A percentile compares a stretch with the other conserved stretches of the same genome.
phyloP scores from a whole-genome alignment of 306 rosid species.

The Albizia julibrissin region DNA sequence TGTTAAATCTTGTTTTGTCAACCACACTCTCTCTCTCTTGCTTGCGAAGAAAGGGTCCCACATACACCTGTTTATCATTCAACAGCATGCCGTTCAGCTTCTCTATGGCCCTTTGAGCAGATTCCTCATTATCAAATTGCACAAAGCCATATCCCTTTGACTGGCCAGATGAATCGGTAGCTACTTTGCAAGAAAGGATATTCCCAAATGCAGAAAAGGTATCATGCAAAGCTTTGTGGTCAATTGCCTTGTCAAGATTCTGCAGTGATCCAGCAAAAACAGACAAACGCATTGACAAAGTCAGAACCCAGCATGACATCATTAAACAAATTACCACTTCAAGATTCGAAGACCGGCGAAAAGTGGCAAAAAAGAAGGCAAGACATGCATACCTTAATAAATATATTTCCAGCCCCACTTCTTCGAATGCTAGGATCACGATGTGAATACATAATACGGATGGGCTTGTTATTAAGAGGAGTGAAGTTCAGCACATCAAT shows the following conservation, averaged over 20 bases:
- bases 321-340: slow-evolving; percentile 19
- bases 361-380: not conserved
- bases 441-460: slow-evolving; percentile 93
- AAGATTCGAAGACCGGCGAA: not conserved
- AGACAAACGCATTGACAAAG: not conserved
- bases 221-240: slow-evolving; percentile 93
- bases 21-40: slow-evolving; percentile 74
- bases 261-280: slow-evolving; percentile 42
- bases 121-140: slow-evolving; percentile 86
- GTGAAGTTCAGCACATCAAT: slow-evolving; percentile 88
- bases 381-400: slow-evolving; percentile 70
- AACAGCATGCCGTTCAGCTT: slow-evolving; percentile 94
- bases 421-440: slow-evolving; percentile 95
- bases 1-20: slow-evolving; percentile 72
- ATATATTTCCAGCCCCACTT: slow-evolving; percentile 95
- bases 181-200: slow-evolving; percentile 96
- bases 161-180: slow-evolving; percentile 81
- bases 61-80: slow-evolving; percentile 95
- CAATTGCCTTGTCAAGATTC: slow-evolving; percentile 95
- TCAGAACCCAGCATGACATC: slow-evolving; percentile 26
- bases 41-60: slow-evolving; percentile 98
- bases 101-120: slow-evolving; percentile 89
- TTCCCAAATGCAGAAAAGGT: slow-evolving; percentile 88
- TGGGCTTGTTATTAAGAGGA: slow-evolving; percentile 72
- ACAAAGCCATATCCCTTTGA: slow-evolving; percentile 99